These are phyloP conservation scores for Termitomyces sp. DNA, from an alignment of 768 basidiomycete species.

Conservation along the genomic window DNA sequence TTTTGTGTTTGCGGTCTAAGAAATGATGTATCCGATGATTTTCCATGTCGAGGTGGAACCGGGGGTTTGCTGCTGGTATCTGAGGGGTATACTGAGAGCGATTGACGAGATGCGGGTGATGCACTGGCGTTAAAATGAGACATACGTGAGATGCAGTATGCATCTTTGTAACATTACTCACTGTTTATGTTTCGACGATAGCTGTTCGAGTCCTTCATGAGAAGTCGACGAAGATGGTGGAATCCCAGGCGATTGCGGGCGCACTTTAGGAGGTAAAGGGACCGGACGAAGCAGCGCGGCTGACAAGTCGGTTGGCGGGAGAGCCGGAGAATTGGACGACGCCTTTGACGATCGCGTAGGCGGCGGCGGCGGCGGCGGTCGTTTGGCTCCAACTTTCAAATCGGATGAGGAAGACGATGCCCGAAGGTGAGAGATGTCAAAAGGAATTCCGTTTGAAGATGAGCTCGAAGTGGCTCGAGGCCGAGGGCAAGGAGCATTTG, in stretches of 20 bases:
- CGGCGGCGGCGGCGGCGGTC: conserved; percentile 59
- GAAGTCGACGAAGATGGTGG: conserved; percentile 1
- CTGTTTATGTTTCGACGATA: conserved; percentile 40
- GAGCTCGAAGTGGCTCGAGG: conserved; percentile 31
- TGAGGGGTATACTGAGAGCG: conserved; percentile 9
- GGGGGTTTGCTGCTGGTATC: conserved; percentile 18
- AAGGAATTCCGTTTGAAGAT: conserved; percentile 19
- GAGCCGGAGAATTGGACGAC: conserved; percentile 32
- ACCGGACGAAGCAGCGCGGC: conserved; percentile 52
- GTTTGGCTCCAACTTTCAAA: conserved; percentile 35
- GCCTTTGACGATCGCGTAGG: conserved; percentile 27
- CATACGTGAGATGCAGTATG: not conserved
- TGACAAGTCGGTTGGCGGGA: conserved; percentile 21
- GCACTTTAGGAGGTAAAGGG: conserved; percentile 25
- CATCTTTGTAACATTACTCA: conserved; percentile 26
- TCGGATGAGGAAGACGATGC: conserved; percentile 52
- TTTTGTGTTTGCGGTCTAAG: conserved; percentile 15
- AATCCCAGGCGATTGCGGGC: conserved; percentile 9
- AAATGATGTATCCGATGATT: conserved; percentile 8
- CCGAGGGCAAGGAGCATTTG: conserved; percentile 27
- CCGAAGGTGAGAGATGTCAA: conserved; percentile 29
- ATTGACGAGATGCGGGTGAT: conserved; percentile 7
- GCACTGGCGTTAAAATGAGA: conserved; percentile 9
- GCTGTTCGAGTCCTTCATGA: conserved; percentile 17
- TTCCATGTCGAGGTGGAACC: conserved; percentile 20